A percentile compares a stretch with the other conserved stretches of the same genome.
Evolutionary conservation across 2,329 filamentous ascomycete species (phyloP).

Genomic region (Fusarium heterosporum): DNA sequence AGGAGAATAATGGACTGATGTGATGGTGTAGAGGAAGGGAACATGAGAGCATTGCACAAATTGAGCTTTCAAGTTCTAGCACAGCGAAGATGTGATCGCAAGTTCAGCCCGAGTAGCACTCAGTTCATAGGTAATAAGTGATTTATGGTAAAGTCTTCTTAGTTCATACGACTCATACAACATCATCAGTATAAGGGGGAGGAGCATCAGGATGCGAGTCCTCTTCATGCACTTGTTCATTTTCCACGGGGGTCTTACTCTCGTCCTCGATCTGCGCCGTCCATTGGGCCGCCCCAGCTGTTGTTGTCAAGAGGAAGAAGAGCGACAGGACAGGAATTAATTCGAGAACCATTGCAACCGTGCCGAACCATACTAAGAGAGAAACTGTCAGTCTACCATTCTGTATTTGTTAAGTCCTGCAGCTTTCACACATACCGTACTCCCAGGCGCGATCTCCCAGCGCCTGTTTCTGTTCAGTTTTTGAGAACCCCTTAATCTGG

Average conservation of each 20-base stretch:
- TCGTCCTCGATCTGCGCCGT: conserved; percentile 79
- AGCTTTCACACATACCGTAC: conserved; percentile 59
- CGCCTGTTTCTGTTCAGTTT: conserved; percentile 78
- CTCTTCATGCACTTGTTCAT: conserved; percentile 23
- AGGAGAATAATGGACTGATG: not conserved
- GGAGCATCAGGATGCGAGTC: conserved; percentile 41
- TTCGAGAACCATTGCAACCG: conserved; percentile 83
- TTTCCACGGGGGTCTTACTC: conserved; percentile 44
- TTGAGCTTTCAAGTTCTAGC: not conserved
- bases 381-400: too few relatives aligned
- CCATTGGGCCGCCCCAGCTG: conserved; percentile 88
- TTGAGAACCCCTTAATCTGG: conserved; percentile 78
- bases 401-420: too few relatives aligned
- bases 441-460: conserved; percentile 77
- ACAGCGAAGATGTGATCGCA: not conserved
- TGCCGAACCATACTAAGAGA: conserved; percentile 82
- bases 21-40: not conserved
- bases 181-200: conserved; percentile 48
- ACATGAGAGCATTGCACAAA: not conserved
- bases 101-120: not conserved
- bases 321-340: conserved; percentile 93
- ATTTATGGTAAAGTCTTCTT: not conserved
- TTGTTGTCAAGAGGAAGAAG: conserved; percentile 90
- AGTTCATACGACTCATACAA: conserved; percentile 29
- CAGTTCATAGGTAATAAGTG: not conserved